Conservation (phyloP, 1,284 basidiomycete genomes). For the Pyrrhoderma noxium region DNA sequence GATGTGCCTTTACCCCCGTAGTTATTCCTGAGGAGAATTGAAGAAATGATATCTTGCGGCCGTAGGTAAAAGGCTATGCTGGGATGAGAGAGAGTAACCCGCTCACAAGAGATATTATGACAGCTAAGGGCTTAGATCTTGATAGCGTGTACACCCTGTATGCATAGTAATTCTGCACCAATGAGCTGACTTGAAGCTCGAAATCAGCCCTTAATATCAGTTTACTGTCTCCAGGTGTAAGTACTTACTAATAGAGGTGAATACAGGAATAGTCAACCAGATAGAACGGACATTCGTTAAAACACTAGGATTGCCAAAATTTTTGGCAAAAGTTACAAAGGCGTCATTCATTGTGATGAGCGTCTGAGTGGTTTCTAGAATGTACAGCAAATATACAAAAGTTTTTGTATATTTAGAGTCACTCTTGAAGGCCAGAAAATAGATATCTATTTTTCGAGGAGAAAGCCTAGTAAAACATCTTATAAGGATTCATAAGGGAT, state of each 20-base stretch:
- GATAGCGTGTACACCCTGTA: neutral
- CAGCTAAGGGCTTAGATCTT: neutral
- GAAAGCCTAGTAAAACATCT: neutral
- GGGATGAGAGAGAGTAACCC: neutral
- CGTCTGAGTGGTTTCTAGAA: slow-evolving; percentile 23
- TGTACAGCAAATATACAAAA: slow-evolving; percentile 22
- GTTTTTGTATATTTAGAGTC: slow-evolving; percentile 20
- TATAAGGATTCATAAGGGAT: neutral
- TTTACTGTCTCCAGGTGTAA: neutral
- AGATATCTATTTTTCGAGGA: slow-evolving; percentile 20
- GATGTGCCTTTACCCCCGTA: neutral
- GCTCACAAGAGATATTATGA: neutral
- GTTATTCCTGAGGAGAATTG: neutral
- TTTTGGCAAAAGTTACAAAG: slow-evolving; percentile 22
- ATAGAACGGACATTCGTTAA: neutral
- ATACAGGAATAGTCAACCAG: neutral
- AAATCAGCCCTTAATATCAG: neutral
- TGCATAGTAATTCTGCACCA: neutral
- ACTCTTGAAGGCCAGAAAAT: slow-evolving; percentile 24
- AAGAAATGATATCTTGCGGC: neutral
- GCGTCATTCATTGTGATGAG: slow-evolving; percentile 23
- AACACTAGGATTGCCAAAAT: slow-evolving; percentile 22
- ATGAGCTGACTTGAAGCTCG: neutral
- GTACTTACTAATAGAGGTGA: neutral
- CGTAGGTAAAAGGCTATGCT: neutral